A percentile compares a stretch with the other conserved stretches of the same genome.
These are phyloP conservation scores for Mycena sp. DNA, from an alignment of 1,284 basidiomycete species.

Conservation along the genomic window DNA sequence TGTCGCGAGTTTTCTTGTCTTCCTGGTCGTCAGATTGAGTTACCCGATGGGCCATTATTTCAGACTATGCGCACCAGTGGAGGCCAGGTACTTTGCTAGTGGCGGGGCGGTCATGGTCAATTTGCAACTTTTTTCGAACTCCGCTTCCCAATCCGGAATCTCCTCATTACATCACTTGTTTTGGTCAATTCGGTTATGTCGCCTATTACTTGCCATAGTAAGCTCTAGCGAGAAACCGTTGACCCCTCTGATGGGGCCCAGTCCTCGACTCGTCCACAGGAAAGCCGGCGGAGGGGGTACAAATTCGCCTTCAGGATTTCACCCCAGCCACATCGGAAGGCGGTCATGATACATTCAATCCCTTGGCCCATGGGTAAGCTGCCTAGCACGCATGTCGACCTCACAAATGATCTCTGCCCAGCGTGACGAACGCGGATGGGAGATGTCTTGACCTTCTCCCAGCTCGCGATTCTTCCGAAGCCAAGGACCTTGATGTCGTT, in stretches of 20 bases:
- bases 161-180: neutral
- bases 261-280: slow-evolving; percentile 89
- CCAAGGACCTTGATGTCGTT: slow-evolving; percentile 50
- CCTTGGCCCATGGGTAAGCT: slow-evolving; percentile 68
- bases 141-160: slow-evolving; percentile 29
- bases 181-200: slow-evolving; percentile 47
- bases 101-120: slow-evolving; percentile 59
- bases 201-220: slow-evolving; percentile 91
- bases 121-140: slow-evolving; percentile 39
- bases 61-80: slow-evolving; percentile 70
- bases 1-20: slow-evolving; percentile 92
- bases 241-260: slow-evolving; percentile 40
- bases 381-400: neutral
- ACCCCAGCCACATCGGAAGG: slow-evolving; percentile 37
- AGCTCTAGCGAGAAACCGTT: slow-evolving; percentile 27
- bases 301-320: slow-evolving; percentile 66
- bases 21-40: slow-evolving; percentile 35
- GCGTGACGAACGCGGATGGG: slow-evolving; percentile 84
- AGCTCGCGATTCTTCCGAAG: slow-evolving; percentile 56
- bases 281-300: slow-evolving; percentile 78
- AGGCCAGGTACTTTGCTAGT: slow-evolving; percentile 89
- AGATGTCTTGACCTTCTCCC: slow-evolving; percentile 79
- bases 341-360: slow-evolving; percentile 49
- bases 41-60: slow-evolving; percentile 1
- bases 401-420: slow-evolving; percentile 40